Percentiles rank a stretch among this genome's conserved stretches.
These are phyloP conservation scores for Cystobasidium tubakii DNA, from an alignment of 768 basidiomycete species.

Conservation along the genomic window DNA sequence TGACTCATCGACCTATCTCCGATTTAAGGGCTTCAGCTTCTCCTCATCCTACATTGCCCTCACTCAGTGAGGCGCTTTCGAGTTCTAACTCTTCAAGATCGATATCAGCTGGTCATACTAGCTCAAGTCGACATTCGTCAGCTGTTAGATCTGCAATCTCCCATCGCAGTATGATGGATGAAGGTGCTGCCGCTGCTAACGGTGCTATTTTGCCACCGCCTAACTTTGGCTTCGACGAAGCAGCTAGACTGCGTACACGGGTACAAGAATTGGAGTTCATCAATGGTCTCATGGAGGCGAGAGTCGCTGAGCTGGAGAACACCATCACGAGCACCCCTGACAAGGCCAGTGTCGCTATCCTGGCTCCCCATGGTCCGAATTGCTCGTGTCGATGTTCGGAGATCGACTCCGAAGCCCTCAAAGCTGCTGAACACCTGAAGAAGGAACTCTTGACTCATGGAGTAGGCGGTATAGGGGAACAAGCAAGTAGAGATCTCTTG, in stretches of 20 bases:
- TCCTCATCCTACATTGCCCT: constrained; percentile 17
- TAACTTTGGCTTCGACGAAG: constrained; percentile 26
- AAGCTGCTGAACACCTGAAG: constrained; percentile 18
- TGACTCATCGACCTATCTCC: constrained; percentile 16
- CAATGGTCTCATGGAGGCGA: constrained; percentile 28
- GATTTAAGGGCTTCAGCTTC: constrained; percentile 18
- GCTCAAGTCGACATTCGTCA: constrained; percentile 16
- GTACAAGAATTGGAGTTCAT: constrained; percentile 37
- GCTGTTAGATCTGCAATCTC: constrained; percentile 8
- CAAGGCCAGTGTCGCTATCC: background rate
- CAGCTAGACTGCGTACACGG: constrained; percentile 15
- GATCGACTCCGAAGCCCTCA: background rate
- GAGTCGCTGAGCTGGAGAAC: constrained; percentile 34
- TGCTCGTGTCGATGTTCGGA: constrained; percentile 24
- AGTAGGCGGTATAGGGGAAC: constrained; percentile 8
- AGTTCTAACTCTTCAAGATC: constrained; percentile 14
- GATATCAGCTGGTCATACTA: constrained; percentile 2
- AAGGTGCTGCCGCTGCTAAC: background rate
- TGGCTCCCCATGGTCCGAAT: constrained; percentile 19
- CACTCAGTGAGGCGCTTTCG: constrained; percentile 6
- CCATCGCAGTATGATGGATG: constrained; percentile 2
- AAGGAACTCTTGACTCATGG: constrained; percentile 17
- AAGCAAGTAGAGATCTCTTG: constrained; percentile 20
- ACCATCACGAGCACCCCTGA: background rate
- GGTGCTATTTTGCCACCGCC: constrained; percentile 12